Evolutionary conservation across 164 flowering plant species (phyloP), one percentile per base, ranked within the genome.

Genomic region (Nymphaea thermarum): DNA sequence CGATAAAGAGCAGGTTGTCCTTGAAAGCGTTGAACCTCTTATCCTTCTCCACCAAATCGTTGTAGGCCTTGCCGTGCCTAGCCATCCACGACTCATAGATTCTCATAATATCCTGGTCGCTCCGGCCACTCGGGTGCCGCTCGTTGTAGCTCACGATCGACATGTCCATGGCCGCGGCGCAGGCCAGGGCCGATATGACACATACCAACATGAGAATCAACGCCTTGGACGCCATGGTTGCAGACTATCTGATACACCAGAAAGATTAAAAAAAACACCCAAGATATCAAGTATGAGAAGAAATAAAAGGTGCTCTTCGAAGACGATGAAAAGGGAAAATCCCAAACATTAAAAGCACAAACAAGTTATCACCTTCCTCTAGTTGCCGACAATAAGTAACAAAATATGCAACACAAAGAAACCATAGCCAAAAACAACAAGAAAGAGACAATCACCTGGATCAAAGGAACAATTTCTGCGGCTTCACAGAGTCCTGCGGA

Each of bases 1-100:
- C 89, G 59, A 89, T 79, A 76, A 85, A 91, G 68, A 67, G 78
- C 36, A 87, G 73, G 63, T 89, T 89, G 66, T 91, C 87, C 67
- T 63, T 72, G 63, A 72, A 72, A 4, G 53, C 55, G 67, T 72
- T 70, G 67, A 72, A 72, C 43, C 74, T 53, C 64, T 43, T 63
- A 14, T 72, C 70, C 70, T 63, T 77, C 74, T 87, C 90, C 43
- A 77, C 93, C 16, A 91, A 5, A 2, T 71, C 85, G 77, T 88
- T 88, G 66, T 85, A 80, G 0, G 72, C 76, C 66, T 87, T 88
- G 3, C 79, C 77, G 65, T 88, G 90, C 71, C 78, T 72, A 41
- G 68, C 79, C 1, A 80, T 72, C 97, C 97, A 90, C 17, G 69
- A 25, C 11, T 79, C 78, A 76, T 88, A 87, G 12, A 85, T 43